Evolutionary conservation across 2,329 filamentous ascomycete genomes (phyloP).

Genomic region (Fusarium xyrophilum): DNA sequence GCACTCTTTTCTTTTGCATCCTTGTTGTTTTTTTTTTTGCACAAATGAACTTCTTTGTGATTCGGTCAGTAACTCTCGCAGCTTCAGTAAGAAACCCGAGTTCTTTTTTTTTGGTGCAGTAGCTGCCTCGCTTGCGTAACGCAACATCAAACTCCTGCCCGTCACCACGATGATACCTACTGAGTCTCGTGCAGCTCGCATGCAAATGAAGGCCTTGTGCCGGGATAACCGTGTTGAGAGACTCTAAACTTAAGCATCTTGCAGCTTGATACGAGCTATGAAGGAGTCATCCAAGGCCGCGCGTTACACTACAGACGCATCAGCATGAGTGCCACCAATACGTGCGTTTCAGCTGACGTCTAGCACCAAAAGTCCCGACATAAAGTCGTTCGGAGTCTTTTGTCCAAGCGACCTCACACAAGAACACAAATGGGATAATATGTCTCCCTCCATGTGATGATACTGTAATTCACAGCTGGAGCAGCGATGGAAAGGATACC

Average conservation of each 20-base stretch:
- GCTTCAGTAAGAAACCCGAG: rapidly evolving
- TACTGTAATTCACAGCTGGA: too few relatives aligned
- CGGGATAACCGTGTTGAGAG: background rate
- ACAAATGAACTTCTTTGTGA: rapidly evolving
- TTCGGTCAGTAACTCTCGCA: rapidly evolving
- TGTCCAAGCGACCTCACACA: background rate
- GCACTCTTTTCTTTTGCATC: background rate
- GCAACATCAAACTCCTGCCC: background rate
- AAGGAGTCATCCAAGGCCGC: background rate
- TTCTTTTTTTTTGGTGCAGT: background rate
- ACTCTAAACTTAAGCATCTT: background rate
- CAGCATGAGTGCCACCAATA: background rate
- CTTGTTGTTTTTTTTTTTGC: background rate
- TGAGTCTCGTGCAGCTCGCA: background rate
- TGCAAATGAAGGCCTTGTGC: background rate
- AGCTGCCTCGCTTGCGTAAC: background rate
- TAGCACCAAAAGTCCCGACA: background rate
- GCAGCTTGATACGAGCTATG: background rate
- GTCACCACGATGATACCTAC: background rate
- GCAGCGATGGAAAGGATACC: too few relatives aligned
- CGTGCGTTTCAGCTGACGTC: background rate
- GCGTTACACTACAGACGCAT: background rate
- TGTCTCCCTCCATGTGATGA: rapidly evolving
- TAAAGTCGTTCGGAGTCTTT: background rate
- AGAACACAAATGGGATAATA: background rate